phyloP scores from a whole-genome alignment of 2,329 filamentous ascomycete genomes.

The Graphilbum sp. region DNA sequence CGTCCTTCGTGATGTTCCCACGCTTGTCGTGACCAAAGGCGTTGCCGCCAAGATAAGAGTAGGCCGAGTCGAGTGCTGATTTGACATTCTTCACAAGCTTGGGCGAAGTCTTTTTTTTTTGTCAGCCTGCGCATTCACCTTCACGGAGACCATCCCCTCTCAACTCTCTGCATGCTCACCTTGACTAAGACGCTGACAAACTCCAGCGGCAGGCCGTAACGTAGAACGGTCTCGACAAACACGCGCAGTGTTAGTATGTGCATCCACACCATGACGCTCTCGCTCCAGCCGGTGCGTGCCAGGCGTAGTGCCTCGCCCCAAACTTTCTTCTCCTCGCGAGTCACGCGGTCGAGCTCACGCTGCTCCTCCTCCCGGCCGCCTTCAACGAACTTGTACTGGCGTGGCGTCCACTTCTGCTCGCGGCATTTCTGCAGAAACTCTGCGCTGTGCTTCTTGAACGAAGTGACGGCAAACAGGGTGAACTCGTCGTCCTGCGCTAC shows the following conservation, averaged over 20 bases:
- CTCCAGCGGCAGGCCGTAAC: conserved; percentile 82
- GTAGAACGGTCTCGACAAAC: conserved; percentile 94
- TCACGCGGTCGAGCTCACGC: conserved; percentile 67
- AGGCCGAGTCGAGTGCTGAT: conserved; percentile 62
- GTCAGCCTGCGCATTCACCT: conserved; percentile 4
- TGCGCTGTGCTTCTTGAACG: conserved; percentile 76
- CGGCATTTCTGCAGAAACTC: conserved; percentile 88
- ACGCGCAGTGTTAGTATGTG: conserved; percentile 82
- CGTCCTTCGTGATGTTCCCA: conserved; percentile 80
- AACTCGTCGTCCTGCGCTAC: conserved; percentile 83
- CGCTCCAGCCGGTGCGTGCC: conserved; percentile 83
- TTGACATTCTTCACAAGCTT: conserved; percentile 71
- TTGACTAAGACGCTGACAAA: conserved; percentile 74
- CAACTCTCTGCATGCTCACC: conserved; percentile 37
- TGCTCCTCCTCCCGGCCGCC: conserved; percentile 81
- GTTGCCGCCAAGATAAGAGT: conserved; percentile 87
- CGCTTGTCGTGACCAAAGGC: conserved; percentile 90
- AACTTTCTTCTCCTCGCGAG: conserved; percentile 74
- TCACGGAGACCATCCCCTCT: too few relatives aligned
- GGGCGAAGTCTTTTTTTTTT: conserved; percentile 51
- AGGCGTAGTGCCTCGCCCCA: conserved; percentile 84
- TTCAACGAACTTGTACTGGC: conserved; percentile 86
- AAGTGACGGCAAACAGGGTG: conserved; percentile 70
- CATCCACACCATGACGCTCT: conserved; percentile 90
- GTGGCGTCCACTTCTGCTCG: conserved; percentile 85